Evolutionary conservation across 2,329 filamentous ascomycete species (phyloP), one percentile per base, ranked within the genome.

Genomic region (Fusarium staphyleae): DNA sequence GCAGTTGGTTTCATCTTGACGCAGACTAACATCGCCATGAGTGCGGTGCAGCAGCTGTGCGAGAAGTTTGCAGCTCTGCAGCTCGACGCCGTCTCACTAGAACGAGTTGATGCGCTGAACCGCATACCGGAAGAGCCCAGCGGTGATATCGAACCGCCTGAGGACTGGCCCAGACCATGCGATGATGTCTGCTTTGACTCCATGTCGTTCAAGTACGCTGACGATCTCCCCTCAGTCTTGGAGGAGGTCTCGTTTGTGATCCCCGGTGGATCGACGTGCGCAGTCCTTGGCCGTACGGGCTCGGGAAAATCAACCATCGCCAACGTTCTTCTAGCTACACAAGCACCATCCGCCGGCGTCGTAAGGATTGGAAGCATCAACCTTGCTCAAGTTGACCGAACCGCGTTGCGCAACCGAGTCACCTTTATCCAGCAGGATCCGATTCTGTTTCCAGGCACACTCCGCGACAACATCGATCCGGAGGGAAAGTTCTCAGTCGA

Each of bases 41-140:
- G 52, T 1, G 63, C 72, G 0, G 72, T 76, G 1, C 73, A 76
- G 39, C 76, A 78, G 2, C 81, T 96, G 0, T 96, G 92, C 72
- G 85, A 86, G 55, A 83, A 86, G 52, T 96, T 96, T 66, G 92
- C 92, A 3, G 85, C 90, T 67, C 80, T 96, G 1, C 91, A 96
- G 70, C 92, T 96, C 83, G 89, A 96, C 68, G 96, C 96, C 62
- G 91, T 96, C 0, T 93, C 89, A 0, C 90, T 96, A 0, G 92
- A 96, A 73, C 85, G 92, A 33, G 87, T 96, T 0, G 86, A 95
- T 9, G 90, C 95, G 71, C 81, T 96, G 0, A 79, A 95, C 1
- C 84, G 90, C 52, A 81, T 96, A 0, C 89, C 93, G 13, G 85
- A 90, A 68, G 92, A 96, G 69, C 77, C 85, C 0, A 79, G 77